These are phyloP conservation scores for Penicillium palitans DNA, from an alignment of 2,329 filamentous ascomycete species.

Conservation along the genomic window DNA sequence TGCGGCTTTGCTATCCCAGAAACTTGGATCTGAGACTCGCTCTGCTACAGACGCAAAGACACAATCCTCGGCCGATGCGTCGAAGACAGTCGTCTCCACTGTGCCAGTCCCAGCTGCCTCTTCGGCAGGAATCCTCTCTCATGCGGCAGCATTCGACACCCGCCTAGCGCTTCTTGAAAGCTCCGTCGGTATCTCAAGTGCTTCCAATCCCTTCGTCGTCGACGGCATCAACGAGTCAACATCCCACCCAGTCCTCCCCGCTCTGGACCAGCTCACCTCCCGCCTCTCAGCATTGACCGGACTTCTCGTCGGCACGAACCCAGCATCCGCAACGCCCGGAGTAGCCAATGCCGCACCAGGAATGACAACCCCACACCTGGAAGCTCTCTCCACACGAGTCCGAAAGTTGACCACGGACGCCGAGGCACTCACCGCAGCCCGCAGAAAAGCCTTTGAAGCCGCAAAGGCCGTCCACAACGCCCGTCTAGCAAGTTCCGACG, in stretches of 20 bases:
- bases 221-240: constrained; percentile 52
- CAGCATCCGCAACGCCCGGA: constrained; percentile 27
- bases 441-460: constrained; percentile 45
- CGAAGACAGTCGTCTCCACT: constrained; percentile 16
- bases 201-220: constrained; percentile 56
- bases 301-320: constrained; percentile 41
- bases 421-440: constrained; percentile 45
- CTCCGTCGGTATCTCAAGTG: constrained; percentile 73
- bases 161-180: constrained; percentile 77
- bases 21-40: constrained; percentile 27
- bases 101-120: constrained; percentile 15
- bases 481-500: constrained; percentile 36
- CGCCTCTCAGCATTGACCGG: constrained; percentile 72
- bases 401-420: constrained; percentile 48
- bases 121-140: constrained; percentile 62
- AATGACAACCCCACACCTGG: constrained; percentile 44
- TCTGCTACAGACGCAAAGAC: constrained; percentile 7
- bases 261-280: constrained; percentile 75
- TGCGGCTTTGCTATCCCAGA: constrained; percentile 38
- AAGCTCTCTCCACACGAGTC: constrained; percentile 46
- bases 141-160: constrained; percentile 83
- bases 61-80: constrained; percentile 7
- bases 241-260: constrained; percentile 71
- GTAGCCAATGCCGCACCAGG: constrained; percentile 23
- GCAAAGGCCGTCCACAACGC: constrained; percentile 45